Base-by-base conservation (phyloP, 768 basidiomycete genomes). In the Coprinopsis strossmayeri region DNA sequence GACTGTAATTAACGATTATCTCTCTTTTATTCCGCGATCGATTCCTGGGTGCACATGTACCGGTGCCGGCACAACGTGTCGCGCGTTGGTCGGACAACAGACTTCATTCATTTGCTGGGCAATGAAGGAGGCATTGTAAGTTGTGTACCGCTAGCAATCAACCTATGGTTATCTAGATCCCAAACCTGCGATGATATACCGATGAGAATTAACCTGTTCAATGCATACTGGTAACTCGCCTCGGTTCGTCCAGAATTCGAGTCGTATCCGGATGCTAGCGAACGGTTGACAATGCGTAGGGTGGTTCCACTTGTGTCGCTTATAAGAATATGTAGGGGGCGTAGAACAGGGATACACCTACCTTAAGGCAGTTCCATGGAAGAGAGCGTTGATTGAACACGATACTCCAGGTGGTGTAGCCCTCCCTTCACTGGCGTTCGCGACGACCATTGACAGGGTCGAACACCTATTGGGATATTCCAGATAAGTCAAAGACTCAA, bases 261-360 rank as follows among this genome's bases (percentile, higher is more conserved):
- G 18, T 54, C 57, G 1, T 45, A 28, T 0, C 51, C 50, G 13
- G 54, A 38, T 5, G 56, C 49, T n/a, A 64, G 45, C 2, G 60
- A 61, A n/a, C 61, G 55, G 34, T 49, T 64, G 11, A 61, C 44
- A 4, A 63, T 55, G 35, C 66, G 64, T 20, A 79, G 61, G 35
- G 55, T 68, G 34, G 73, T 65, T 1, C 75, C 74, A 27, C 77
- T 78, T 25, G 2, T n/a, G n/a, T n/a, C n/a, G n/a, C n/a, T n/a
- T 2, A 26, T n/a, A 3, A 12, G 20, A 20, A 5, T 28, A 25
- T 34, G 25, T 50, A 27, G 23, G 15, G 24, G 20, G 20, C 12
- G 5, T 39, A 10, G 24, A 39, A 12, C 26, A 23, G 28, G 43
- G 7, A 35, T 4, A 27, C 34, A 63, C 70, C 38, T 54, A 69